Percentiles rank a stretch among this genome's conserved stretches.
These are phyloP conservation scores for Ogataea siamensis DNA, from an alignment of 805 yeast species.

Conservation along the genomic window DNA sequence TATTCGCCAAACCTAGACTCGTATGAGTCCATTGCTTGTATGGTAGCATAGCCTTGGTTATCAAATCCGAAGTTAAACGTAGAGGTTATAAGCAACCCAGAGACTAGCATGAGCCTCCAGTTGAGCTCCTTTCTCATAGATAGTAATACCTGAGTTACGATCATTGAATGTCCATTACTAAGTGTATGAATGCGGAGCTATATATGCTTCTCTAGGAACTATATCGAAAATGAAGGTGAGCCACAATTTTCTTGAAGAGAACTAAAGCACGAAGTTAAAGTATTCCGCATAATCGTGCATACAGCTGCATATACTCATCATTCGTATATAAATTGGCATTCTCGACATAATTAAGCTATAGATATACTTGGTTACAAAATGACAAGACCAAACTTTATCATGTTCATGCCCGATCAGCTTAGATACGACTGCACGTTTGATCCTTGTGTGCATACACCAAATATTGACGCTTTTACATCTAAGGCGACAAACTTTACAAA, in stretches of 20 bases:
- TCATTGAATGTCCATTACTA: no score
- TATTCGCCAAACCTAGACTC: background rate
- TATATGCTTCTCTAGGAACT: no score
- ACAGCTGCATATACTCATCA: no score
- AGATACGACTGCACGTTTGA: constrained; percentile 19
- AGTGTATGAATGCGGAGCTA: no score
- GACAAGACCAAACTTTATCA: constrained; percentile 12
- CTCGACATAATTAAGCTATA: no score
- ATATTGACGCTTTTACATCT: background rate
- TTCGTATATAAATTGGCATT: no score
- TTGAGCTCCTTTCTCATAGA: background rate
- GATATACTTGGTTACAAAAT: background rate
- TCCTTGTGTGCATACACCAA: constrained; percentile 1
- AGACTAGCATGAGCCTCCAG: background rate
- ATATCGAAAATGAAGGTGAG: no score
- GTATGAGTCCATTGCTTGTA: background rate
- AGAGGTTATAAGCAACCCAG: background rate
- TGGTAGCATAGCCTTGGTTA: background rate
- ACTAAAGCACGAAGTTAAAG: no score
- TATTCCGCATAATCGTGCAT: no score
- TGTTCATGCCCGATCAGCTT: constrained; percentile 23
- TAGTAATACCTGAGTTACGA: no score
- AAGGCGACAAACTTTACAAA: constrained; percentile 18
- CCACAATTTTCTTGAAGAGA: no score
- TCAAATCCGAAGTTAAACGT: background rate